Evolutionary conservation across 2,329 filamentous ascomycete species (phyloP).

Genomic region (Zasmidium angulare): DNA sequence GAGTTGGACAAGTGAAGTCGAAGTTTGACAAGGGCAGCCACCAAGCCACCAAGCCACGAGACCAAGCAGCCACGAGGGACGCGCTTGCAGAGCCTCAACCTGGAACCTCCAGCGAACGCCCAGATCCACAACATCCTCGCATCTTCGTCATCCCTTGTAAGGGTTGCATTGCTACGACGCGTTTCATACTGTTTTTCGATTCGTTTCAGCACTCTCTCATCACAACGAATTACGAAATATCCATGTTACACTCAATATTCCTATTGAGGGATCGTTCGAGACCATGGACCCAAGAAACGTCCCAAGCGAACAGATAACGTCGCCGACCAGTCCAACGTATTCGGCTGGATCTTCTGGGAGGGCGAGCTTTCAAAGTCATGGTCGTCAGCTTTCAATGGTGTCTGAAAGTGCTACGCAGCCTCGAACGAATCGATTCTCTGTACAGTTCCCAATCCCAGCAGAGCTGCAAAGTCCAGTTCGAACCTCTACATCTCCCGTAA

Average conservation of each 20-base stretch:
- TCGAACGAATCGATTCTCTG: conserved; percentile 46
- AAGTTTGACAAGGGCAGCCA: neutral
- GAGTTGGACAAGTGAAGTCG: too few relatives aligned
- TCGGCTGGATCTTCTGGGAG: conserved; percentile 16
- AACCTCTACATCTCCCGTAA: conserved; percentile 33
- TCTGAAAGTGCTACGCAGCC: conserved; percentile 19
- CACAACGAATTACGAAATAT: neutral
- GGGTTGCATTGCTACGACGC: neutral
- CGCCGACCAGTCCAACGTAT: conserved; percentile 19
- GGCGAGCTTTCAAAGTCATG: conserved; percentile 30
- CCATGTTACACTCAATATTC: neutral
- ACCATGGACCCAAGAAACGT: conserved; percentile 7
- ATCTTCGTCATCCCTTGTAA: neutral
- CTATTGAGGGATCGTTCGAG: conserved; percentile 17
- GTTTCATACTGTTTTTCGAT: neutral
- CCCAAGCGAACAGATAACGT: conserved; percentile 10
- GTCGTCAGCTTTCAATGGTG: conserved; percentile 28
- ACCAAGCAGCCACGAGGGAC: neutral
- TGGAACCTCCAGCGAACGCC: neutral
- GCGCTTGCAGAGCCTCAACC: neutral
- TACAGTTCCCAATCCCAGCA: conserved; percentile 49
- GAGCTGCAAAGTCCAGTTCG: conserved; percentile 33
- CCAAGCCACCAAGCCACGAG: too few relatives aligned
- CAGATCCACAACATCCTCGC: neutral
- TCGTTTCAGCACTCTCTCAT: neutral